Evolutionary conservation across 2,329 filamentous ascomycete genomes (phyloP), one percentile per base, ranked within the genome.

Genomic region (Corniculantispora saksenae): DNA sequence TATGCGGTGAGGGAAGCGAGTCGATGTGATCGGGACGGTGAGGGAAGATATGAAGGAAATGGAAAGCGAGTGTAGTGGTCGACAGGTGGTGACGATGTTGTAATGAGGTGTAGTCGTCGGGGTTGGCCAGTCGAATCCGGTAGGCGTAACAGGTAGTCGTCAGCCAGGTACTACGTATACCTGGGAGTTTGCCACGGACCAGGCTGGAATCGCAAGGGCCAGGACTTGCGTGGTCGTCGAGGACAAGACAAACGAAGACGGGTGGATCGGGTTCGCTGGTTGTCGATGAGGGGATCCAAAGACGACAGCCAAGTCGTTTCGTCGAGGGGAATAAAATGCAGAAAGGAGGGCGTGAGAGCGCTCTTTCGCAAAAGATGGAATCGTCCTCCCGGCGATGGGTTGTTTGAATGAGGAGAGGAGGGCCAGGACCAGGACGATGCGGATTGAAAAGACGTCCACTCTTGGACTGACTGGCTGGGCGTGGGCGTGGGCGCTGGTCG

Each of bases 171-270:
- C 66, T 67, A 67, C 67, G 68, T 69, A 66, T 54, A 61, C 68
- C 67, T 67, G 57, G n/a, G 57, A 21, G 62, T 64, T 69, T 61
- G 67, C 68, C 68, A 69, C 68, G 51, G 57, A 57, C 56, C 32
- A 45, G 63, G 63, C 57, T 48, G 58, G 57, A 64, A 64, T 64
- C 57, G 63, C 57, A 61, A 61, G 50, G 63, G 63, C 40, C 50
- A 51, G 40, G 50, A 48, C 21, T 59, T 61, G 47, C 40, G 53
- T 57, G 25, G 38, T 40, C 40, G 61, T 45, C n/a, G 29, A 27
- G 40, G 53, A 61, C 58, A 29, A 21, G 58, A 29, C 35, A 45
- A 40, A 21, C 50, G 32, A 32, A n/a, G n/a, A n/a, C n/a, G n/a
- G 62, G 63, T 64, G 55, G 56, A 59, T 47, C 63, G 56, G 7